Conservation (phyloP, 192 early-diverging fungal genomes). For the Podila minutissima region DNA sequence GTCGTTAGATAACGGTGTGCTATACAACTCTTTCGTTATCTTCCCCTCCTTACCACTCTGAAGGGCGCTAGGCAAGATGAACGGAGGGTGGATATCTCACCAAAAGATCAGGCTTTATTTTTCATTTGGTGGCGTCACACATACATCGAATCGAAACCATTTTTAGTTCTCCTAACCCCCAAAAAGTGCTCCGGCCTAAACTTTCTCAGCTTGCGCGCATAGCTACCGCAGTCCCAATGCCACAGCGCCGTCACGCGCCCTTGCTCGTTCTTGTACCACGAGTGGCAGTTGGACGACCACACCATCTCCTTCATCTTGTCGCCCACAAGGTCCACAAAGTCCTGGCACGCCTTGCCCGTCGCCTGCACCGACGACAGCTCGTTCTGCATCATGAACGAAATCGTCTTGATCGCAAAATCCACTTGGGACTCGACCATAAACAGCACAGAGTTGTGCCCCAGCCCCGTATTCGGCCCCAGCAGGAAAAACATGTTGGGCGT, state of each 20-base stretch:
- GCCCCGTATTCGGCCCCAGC: conserved; percentile 61
- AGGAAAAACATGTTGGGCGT: conserved; percentile 66
- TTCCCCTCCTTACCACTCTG: too few relatives aligned
- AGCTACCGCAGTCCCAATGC: conserved; percentile 8
- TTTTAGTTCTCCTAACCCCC: too few relatives aligned
- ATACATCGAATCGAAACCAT: too few relatives aligned
- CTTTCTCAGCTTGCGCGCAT: too few relatives aligned
- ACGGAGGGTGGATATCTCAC: too few relatives aligned
- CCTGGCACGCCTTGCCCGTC: conserved; percentile 31
- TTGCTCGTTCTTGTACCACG: conserved; percentile 60
- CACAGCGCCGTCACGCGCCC: conserved; percentile 50
- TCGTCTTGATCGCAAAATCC: conserved; percentile 52
- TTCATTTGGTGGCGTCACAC: too few relatives aligned
- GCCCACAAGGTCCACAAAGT: conserved; percentile 37
- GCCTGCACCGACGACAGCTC: conserved; percentile 52
- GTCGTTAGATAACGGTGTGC: too few relatives aligned
- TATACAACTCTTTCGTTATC: too few relatives aligned
- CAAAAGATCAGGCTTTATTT: too few relatives aligned
- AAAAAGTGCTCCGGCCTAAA: too few relatives aligned
- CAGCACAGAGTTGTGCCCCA: conserved; percentile 61
- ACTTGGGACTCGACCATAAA: conserved; percentile 64
- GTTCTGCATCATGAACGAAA: conserved; percentile 54
- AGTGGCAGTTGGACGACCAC: conserved; percentile 61
- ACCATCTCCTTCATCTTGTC: conserved; percentile 51
- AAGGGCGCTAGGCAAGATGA: too few relatives aligned